Evolutionary conservation across 1,139 yeast species (phyloP).

Genomic region (Pichia sp.): DNA sequence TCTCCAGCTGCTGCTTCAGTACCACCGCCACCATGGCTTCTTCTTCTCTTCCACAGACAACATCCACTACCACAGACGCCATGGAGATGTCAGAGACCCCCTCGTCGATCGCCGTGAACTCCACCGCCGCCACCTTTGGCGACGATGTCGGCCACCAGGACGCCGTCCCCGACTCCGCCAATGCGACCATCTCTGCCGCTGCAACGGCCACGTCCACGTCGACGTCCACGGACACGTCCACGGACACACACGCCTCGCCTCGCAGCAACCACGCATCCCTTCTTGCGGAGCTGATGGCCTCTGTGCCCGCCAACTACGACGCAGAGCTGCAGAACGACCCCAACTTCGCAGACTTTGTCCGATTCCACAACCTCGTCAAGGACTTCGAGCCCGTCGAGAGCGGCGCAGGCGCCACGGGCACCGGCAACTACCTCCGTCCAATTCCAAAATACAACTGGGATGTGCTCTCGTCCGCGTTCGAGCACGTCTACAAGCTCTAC

Average conservation of each 20-base stretch:
- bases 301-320: conserved; percentile 3
- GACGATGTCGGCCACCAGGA: conserved; percentile 2
- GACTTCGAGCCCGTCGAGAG: conserved; percentile 1
- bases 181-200: no score
- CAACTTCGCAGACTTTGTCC: conserved; percentile 8
- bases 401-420: neutral
- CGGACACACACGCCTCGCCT: no score
- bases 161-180: neutral
- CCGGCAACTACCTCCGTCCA: neutral
- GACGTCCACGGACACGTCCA: no score
- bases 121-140: conserved; percentile 10
- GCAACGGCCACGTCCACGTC: no score
- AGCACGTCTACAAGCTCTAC: conserved; percentile 22
- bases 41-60: no score
- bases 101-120: neutral
- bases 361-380: conserved; percentile 7
- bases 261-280: neutral
- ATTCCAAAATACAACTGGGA: conserved; percentile 26
- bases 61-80: neutral
- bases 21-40: no score
- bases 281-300: neutral
- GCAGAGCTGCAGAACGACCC: conserved; percentile 9
- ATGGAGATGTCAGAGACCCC: conserved; percentile 3
- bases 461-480: conserved; percentile 21
- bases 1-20: no score